Base-by-base conservation (phyloP, 257 asterid genomes). In the Oldenlandia corymbosa region DNA sequence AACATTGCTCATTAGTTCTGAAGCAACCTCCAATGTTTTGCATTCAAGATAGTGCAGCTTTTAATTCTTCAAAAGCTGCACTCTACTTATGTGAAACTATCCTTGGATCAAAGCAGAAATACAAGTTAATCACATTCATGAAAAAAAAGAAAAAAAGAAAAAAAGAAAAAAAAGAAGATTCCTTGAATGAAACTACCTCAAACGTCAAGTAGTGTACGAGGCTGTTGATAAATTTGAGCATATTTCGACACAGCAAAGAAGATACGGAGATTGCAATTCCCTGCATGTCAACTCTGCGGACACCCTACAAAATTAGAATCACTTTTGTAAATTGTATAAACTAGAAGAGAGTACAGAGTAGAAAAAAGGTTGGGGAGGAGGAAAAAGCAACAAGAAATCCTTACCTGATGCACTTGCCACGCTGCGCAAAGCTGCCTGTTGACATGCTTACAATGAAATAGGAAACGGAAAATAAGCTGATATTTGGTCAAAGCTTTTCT, bases 351-450 rank as follows among this genome's bases (percentile, higher is more conserved):
- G n/a, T n/a, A n/a, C 14, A 65, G 11, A 66, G 68, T 46, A 54
- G 68, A 54, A 36, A 65, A 58, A 60, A 14, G 32, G 39, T 10
- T 14, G 64, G 50, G 67, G 28, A 39, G 60, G 43, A 42, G 39
- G 39, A 18, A 0, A 50, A 55, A 28, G 45, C 20, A 42, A 42
- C 9, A 52, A 60, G 9, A 62, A 27, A 39, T 45, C 46, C 84
- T 54, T 76, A 89, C 99, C 62, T 92, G 97, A 77, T 92, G 97
- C 46, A 85, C 68, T 72, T 92, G 99, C 99, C 99, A 92, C 72
- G 99, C 95, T 20, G 91, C 94, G 79, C 96, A 89, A 70, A 92
- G 99, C 79, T 92, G 99, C 69, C 97, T 76, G 69, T 89, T 85
- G 66, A 92, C 99, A 73, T 89, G 94, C 84, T 92, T 92, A 79